Evolutionary conservation across 2,329 filamentous ascomycete species (phyloP), one percentile per base, ranked within the genome.

Genomic region (Bipolaris oryzae): DNA sequence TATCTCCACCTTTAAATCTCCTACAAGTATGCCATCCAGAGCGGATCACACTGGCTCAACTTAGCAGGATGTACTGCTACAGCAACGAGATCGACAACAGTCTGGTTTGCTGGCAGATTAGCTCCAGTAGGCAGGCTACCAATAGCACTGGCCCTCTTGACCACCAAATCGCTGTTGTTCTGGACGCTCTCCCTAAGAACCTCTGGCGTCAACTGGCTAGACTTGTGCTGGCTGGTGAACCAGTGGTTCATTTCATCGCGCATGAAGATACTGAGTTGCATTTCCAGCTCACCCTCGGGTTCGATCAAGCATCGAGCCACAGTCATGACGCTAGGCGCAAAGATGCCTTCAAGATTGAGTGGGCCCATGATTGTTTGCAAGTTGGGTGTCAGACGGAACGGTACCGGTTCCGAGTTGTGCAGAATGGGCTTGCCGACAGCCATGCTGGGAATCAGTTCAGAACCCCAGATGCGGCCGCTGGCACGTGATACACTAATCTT

Each of bases 171-270:
- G 65, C 89, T 92, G 76, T 99, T 99, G 50, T 85, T 82, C 77
- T 92, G 88, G 33, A 96, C 93, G 61, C 88, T 85, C 55, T 95
- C 91, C 20, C 91, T 82, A 46, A 96, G 81, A 72, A 91, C 87
- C 31, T 83, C 85, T 57, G 91, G 88, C 39, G 83, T 81, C 5
- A 74, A 66, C 38, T 64, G 60, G 9, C 21, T 53, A n/a, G 71
- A 66, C 42, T 92, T 86, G 73, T 96, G 91, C 61, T 87, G 84
- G 63, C 87, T 89, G 2, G 90, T 96, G 67, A 93, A 93, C 95
- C 95, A 99, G 79, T 93, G 96, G 64, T 94, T 93, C 85, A 99
- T 96, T 78, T 99, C 95, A 71, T 99, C 95, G 6, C 95, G 87
- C 61, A 99, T 95, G 76, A 98, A 98, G 57, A 99, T 86, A 54